Evolutionary conservation across 2,329 filamentous ascomycete genomes (phyloP).

Genomic region (Rhynchosporium agropyri): DNA sequence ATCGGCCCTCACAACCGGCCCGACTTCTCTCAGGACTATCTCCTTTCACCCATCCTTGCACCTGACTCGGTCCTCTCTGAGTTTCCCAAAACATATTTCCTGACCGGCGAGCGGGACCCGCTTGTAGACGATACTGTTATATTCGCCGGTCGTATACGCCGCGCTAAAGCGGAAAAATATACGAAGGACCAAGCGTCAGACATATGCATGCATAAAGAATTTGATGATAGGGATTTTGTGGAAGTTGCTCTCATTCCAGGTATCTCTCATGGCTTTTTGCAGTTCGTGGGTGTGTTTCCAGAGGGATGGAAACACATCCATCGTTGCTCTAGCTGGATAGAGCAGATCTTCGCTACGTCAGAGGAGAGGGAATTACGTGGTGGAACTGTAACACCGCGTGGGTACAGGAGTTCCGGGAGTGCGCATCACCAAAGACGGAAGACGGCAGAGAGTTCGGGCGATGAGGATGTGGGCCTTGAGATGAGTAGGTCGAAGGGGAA

Average conservation of each 20-base stretch:
- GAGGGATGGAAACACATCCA: conserved; percentile 89
- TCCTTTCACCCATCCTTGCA: conserved; percentile 86
- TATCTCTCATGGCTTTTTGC: conserved; percentile 90
- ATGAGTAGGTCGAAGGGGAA: conserved; percentile 62
- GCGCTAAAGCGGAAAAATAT: conserved; percentile 67
- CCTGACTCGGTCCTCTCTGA: conserved; percentile 78
- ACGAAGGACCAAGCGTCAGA: conserved; percentile 55
- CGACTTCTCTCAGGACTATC: conserved; percentile 88
- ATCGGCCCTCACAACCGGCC: conserved; percentile 91
- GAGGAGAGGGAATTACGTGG: conserved; percentile 44
- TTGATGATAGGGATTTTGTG: conserved; percentile 73
- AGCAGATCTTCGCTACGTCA: conserved; percentile 68
- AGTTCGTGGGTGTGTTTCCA: conserved; percentile 86
- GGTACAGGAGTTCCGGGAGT: conserved; percentile 5
- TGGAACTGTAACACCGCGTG: conserved; percentile 28
- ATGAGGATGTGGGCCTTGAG: conserved; percentile 81
- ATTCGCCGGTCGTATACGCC: conserved; percentile 84
- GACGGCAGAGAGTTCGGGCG: conserved; percentile 50
- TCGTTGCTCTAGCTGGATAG: conserved; percentile 78
- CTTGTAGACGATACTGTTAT: conserved; percentile 97
- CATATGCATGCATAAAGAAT: conserved; percentile 58
- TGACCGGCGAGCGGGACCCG: conserved; percentile 93
- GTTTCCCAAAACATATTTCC: conserved; percentile 94
- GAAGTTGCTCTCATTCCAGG: conserved; percentile 86
- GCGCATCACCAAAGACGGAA: conserved; percentile 30